Conservation (phyloP, 2,329 filamentous ascomycete genomes). For the Plenodomus lindquistii region DNA sequence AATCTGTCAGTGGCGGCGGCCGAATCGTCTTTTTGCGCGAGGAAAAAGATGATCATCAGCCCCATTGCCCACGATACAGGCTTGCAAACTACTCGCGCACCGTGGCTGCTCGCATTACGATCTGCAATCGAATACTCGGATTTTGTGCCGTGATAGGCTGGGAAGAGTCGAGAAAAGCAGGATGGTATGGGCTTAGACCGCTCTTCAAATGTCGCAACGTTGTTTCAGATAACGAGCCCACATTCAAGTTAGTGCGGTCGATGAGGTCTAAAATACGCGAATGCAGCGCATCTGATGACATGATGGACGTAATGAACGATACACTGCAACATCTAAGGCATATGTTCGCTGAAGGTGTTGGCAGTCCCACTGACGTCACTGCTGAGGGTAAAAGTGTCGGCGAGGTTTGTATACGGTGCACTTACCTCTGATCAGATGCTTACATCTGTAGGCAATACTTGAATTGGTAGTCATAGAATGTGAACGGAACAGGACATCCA, state of each 20-base stretch:
- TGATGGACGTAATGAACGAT: background rate
- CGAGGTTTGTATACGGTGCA: background rate
- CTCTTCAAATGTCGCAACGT: background rate
- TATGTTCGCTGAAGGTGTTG: background rate
- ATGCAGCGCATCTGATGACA: no score
- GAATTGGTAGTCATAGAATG: background rate
- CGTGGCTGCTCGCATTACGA: background rate
- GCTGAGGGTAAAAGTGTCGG: background rate
- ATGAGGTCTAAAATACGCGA: no score
- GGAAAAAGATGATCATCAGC: background rate
- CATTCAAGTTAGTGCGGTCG: no score
- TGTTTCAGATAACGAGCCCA: background rate
- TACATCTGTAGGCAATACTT: background rate
- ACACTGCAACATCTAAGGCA: background rate
- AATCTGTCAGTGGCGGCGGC: background rate
- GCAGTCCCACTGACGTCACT: background rate
- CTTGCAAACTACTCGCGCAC: background rate
- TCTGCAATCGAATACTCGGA: background rate
- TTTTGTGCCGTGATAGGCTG: background rate
- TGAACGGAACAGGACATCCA: no score
- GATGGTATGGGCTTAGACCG: background rate
- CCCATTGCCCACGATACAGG: background rate
- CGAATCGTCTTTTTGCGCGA: background rate
- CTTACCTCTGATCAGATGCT: background rate
- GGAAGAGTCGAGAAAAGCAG: background rate